Evolutionary conservation across 2,329 filamentous ascomycete species (phyloP).

Genomic region (Coniochaeta sp.): DNA sequence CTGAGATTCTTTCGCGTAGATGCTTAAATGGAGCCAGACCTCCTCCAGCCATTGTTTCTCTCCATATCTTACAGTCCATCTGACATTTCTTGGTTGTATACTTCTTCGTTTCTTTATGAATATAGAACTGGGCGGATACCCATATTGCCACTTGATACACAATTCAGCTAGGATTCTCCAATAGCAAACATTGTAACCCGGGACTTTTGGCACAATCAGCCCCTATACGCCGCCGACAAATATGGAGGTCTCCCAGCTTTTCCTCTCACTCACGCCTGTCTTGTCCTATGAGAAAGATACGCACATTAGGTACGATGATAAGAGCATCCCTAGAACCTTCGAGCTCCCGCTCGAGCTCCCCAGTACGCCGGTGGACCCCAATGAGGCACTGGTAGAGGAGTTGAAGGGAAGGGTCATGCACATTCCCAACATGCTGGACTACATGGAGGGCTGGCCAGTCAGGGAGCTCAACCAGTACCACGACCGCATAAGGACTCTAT

Average conservation of each 20-base stretch:
- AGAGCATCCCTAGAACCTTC: neutral
- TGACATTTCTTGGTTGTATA: neutral
- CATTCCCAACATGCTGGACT: neutral
- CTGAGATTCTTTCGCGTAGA: neutral
- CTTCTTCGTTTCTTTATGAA: neutral
- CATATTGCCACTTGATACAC: neutral
- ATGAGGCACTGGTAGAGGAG: neutral
- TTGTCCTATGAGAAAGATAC: neutral
- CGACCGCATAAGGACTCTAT: neutral
- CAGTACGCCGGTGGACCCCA: neutral
- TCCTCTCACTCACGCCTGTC: neutral
- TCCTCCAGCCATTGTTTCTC: neutral
- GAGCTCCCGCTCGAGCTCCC: conserved; percentile 1
- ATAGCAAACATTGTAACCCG: too few species aligned
- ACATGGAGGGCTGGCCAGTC: neutral
- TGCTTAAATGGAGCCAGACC: neutral
- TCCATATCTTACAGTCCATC: neutral
- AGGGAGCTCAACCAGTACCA: neutral
- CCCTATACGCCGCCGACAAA: neutral
- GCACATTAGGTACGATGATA: neutral
- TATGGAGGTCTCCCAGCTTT: neutral
- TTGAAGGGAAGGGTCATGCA: neutral
- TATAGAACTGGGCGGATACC: neutral
- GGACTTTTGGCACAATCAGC: neutral
- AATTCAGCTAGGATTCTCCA: neutral